Percentiles rank a stretch among this genome's conserved stretches.
These are phyloP conservation scores for Claviceps sp. DNA, from an alignment of 2,329 filamentous ascomycete genomes.

Conservation along the genomic window DNA sequence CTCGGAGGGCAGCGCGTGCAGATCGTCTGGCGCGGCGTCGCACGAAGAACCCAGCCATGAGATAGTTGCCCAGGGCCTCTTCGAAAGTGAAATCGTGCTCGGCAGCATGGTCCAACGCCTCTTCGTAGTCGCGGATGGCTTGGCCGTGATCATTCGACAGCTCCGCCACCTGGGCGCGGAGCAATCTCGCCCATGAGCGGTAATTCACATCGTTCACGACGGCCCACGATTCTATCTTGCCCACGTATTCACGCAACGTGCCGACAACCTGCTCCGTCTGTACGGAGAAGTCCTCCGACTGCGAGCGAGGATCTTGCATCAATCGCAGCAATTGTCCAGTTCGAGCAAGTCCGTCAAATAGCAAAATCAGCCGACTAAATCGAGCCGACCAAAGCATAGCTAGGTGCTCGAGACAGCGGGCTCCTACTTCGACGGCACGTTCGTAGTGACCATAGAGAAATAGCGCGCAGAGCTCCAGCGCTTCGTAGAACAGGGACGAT, in stretches of 20 bases:
- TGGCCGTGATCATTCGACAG: slow-evolving; percentile 40
- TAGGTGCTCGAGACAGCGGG: slow-evolving; percentile 31
- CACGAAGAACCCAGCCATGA: slow-evolving; percentile 60
- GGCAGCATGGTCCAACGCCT: slow-evolving; percentile 57
- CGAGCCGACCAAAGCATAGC: slow-evolving; percentile 44
- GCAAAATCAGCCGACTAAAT: slow-evolving; percentile 40
- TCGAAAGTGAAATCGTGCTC: slow-evolving; percentile 55
- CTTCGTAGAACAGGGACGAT: slow-evolving; percentile 55
- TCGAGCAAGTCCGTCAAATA: slow-evolving; percentile 48
- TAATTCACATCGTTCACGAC: slow-evolving; percentile 58
- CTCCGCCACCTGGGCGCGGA: slow-evolving; percentile 57
- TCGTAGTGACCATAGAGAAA: slow-evolving; percentile 52
- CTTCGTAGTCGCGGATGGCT: slow-evolving; percentile 54
- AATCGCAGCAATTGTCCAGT: slow-evolving; percentile 37
- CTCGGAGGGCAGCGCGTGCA: slow-evolving; percentile 54
- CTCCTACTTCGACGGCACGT: slow-evolving; percentile 43
- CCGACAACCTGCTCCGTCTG: slow-evolving; percentile 35
- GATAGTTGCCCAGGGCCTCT: slow-evolving; percentile 58
- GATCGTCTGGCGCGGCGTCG: slow-evolving; percentile 51
- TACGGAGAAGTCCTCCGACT: slow-evolving; percentile 27
- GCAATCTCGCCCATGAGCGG: slow-evolving; percentile 50
- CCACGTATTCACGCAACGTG: slow-evolving; percentile 40
- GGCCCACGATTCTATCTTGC: slow-evolving; percentile 51
- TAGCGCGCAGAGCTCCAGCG: slow-evolving; percentile 47
- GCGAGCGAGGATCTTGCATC: slow-evolving; percentile 32